Evolutionary conservation across 371 early-diverging fungal species (phyloP).

Genomic region (Zychaea mexicana): DNA sequence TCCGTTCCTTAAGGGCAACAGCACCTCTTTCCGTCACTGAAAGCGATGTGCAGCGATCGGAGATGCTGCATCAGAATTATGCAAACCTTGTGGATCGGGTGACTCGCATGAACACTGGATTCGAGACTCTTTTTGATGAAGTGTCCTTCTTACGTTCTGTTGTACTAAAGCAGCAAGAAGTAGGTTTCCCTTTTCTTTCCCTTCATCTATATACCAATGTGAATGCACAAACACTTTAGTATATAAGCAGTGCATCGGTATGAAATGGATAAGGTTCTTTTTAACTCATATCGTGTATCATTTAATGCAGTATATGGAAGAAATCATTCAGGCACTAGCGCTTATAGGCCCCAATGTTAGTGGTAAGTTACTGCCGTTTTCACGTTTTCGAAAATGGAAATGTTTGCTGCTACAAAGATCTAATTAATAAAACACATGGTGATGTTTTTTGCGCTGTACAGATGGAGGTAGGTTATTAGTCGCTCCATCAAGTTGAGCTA

Average conservation of each 20-base stretch:
- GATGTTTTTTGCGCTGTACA: too few species aligned
- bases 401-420: too few species aligned
- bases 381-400: too few species aligned
- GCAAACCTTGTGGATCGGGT: constrained; percentile 1
- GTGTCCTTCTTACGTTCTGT: neutral
- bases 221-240: too few species aligned
- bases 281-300: neutral
- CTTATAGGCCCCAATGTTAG: neutral
- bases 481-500: too few species aligned
- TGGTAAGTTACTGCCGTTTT: too few species aligned
- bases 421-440: too few species aligned
- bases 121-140: neutral
- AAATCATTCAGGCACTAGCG: neutral
- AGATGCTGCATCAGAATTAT: neutral
- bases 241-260: too few species aligned
- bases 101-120: neutral
- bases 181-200: neutral
- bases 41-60: neutral
- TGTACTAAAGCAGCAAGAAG: neutral
- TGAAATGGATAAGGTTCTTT: too few species aligned
- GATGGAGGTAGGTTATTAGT: neutral
- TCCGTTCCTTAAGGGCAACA: constrained; percentile 32
- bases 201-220: neutral
- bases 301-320: neutral
- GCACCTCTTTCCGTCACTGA: neutral